These are phyloP conservation scores for Herpotrichia juniperi DNA, from an alignment of 2,329 filamentous ascomycete species.

Conservation along the genomic window DNA sequence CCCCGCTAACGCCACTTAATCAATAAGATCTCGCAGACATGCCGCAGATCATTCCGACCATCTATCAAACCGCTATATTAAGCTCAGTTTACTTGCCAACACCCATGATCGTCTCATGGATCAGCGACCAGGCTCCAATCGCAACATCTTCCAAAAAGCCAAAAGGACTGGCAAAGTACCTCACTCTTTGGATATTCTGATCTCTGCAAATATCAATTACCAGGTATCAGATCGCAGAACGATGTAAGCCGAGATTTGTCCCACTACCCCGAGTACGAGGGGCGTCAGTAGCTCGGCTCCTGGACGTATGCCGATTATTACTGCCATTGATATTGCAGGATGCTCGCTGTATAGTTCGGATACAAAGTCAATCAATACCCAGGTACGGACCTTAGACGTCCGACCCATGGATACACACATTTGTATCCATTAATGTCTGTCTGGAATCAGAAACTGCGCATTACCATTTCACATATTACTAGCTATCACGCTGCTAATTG, in stretches of 20 bases:
- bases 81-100: constrained; percentile 18
- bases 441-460: background rate
- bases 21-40: constrained; percentile 17
- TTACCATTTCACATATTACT: constrained; percentile 3
- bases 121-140: constrained; percentile 9
- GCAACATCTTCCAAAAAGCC: background rate
- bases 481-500: too few species aligned
- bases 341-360: constrained; percentile 1
- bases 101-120: constrained; percentile 16
- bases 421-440: background rate
- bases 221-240: constrained; percentile 3
- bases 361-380: constrained; percentile 3
- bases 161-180: constrained; percentile 12
- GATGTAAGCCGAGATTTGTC: background rate
- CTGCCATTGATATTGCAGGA: constrained; percentile 7
- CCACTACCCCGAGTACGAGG: constrained; percentile 21
- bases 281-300: constrained; percentile 5
- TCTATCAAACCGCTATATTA: constrained; percentile 20
- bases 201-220: constrained; percentile 11
- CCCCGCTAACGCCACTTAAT: constrained; percentile 15
- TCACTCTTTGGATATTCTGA: constrained; percentile 14
- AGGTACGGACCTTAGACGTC: constrained; percentile 9
- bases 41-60: constrained; percentile 19
- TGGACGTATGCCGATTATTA: constrained; percentile 8
- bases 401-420: constrained; percentile 8